phyloP scores from a whole-genome alignment of 1,284 basidiomycete species.

The Heterobasidion annosum region DNA sequence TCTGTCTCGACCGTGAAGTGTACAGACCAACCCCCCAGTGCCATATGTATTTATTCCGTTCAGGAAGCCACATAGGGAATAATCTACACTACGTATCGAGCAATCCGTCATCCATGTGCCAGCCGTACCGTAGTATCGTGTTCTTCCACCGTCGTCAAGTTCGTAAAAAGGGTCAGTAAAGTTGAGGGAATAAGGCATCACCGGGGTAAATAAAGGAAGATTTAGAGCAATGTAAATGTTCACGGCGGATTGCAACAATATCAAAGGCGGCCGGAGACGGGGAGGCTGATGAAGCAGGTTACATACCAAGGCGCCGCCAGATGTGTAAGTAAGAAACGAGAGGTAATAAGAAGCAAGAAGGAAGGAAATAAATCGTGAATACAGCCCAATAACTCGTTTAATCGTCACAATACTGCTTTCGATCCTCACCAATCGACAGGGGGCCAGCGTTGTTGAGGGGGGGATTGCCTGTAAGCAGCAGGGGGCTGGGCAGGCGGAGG shows the following conservation, averaged over 20 bases:
- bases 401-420: conserved; percentile 2
- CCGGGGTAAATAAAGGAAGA: conserved; percentile 7
- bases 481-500: conserved; percentile 9
- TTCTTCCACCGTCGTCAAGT: conserved; percentile 13
- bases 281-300: neutral
- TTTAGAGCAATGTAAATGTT: conserved; percentile 2
- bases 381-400: conserved; percentile 7
- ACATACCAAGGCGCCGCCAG: neutral
- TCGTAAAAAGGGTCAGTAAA: conserved; percentile 10
- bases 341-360: conserved; percentile 7
- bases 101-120: conserved; percentile 4
- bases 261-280: conserved; percentile 6
- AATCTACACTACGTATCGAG: conserved; percentile 2
- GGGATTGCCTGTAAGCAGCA: conserved; percentile 10
- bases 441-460: conserved; percentile 10
- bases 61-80: conserved; percentile 4
- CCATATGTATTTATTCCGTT: neutral
- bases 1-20: neutral
- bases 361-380: conserved; percentile 2
- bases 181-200: conserved; percentile 9
- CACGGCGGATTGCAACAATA: neutral
- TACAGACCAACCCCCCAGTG: neutral
- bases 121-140: conserved; percentile 7
- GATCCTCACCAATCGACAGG: conserved; percentile 4
- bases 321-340: conserved; percentile 3